Evolutionary conservation across 495 filamentous ascomycete genomes (phyloP).

Genomic region (Aspergillus heteromorphus): DNA sequence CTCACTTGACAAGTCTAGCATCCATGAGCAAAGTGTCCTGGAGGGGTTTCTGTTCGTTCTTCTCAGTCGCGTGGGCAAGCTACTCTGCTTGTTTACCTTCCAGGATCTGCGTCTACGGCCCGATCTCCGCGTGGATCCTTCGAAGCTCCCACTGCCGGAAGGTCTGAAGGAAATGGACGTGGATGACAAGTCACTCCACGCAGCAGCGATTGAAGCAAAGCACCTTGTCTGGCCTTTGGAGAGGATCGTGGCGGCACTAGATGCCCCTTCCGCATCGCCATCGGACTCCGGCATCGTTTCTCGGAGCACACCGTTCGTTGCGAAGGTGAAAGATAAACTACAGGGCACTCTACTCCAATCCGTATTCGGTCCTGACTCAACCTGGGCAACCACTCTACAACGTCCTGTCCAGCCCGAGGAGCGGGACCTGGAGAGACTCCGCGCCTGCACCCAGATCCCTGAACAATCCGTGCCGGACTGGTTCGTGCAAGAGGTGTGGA

Average conservation of each 20-base stretch:
- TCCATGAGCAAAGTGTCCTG: conserved; percentile 26
- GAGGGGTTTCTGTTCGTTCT: conserved; percentile 36
- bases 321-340: conserved; percentile 24
- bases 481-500: conserved; percentile 45
- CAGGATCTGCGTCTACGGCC: conserved; percentile 21
- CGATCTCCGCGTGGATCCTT: conserved; percentile 15
- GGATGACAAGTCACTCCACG: conserved; percentile 15
- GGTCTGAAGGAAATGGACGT: conserved; percentile 22
- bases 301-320: conserved; percentile 12
- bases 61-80: conserved; percentile 30
- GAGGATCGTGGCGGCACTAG: conserved; percentile 23
- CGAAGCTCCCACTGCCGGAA: conserved; percentile 23
- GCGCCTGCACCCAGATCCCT: neutral
- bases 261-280: conserved; percentile 2
- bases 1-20: conserved; percentile 19
- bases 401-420: conserved; percentile 20
- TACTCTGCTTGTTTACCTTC: conserved; percentile 37
- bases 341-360: conserved; percentile 39
- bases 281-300: neutral
- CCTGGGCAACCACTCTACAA: conserved; percentile 17
- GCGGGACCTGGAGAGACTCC: conserved; percentile 7
- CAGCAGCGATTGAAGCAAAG: conserved; percentile 27
- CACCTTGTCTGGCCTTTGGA: conserved; percentile 37
- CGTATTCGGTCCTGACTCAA: conserved; percentile 30
- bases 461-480: conserved; percentile 32